Percentiles rank a stretch among this genome's conserved stretches.
Evolutionary conservation across 306 rosid genomes (phyloP).

Genomic region (Nissolia schottii): DNA sequence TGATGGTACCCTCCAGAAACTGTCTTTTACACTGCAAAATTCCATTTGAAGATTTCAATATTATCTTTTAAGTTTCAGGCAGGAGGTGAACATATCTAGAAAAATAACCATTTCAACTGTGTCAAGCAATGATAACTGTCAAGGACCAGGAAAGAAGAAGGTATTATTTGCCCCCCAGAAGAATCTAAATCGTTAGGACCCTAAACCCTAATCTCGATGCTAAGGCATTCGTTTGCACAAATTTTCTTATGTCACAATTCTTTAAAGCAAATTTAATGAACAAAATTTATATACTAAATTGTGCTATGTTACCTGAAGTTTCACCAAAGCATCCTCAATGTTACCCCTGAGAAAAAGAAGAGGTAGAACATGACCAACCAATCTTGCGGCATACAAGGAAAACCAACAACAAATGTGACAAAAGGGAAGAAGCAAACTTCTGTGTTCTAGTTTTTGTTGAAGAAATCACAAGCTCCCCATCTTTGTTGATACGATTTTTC

Average conservation of each 20-base stretch:
- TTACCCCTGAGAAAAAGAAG: constrained; percentile 35
- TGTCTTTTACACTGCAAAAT: background rate
- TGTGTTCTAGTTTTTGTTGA: constrained; percentile 93
- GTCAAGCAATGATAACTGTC: background rate
- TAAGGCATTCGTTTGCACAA: background rate
- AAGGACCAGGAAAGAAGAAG: background rate
- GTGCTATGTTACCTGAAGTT: constrained; percentile 35
- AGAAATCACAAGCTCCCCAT: constrained; percentile 93
- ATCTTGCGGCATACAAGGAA: constrained; percentile 14
- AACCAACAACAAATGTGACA: background rate
- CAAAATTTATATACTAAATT: background rate
- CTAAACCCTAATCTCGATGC: background rate
- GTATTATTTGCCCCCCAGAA: background rate
- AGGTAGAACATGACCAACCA: constrained; percentile 25
- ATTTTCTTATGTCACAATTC: background rate
- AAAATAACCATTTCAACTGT: background rate
- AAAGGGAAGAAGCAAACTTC: constrained; percentile 53
- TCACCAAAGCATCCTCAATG: constrained; percentile 46
- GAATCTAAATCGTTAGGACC: background rate
- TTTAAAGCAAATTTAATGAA: background rate
- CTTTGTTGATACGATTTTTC: constrained; percentile 89
- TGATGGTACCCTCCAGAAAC: background rate
- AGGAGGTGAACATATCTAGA: background rate
- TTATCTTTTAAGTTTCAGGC: background rate
- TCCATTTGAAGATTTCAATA: constrained; percentile 15